phyloP scores from a whole-genome alignment of 2,329 filamentous ascomycete genomes.

The Cladophialophora carrionii region DNA sequence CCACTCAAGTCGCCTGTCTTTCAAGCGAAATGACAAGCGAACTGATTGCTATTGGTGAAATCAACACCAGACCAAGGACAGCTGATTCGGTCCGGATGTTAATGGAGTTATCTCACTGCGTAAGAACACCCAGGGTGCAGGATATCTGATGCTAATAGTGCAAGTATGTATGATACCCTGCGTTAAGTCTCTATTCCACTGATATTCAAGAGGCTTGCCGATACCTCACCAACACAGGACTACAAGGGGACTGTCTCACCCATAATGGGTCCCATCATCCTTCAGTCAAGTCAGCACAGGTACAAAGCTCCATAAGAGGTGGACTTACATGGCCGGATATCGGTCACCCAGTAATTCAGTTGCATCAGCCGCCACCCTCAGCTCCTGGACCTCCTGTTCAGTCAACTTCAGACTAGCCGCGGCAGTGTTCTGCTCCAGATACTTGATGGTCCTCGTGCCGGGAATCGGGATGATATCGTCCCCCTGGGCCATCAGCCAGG shows the following conservation, averaged over 20 bases:
- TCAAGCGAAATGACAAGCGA: no score
- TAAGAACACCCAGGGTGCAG: background rate
- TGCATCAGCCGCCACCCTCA: background rate
- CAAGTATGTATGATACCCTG: background rate
- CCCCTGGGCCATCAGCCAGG: conserved; percentile 53
- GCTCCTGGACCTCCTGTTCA: conserved; percentile 1
- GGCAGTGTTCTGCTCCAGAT: conserved; percentile 51
- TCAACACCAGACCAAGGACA: background rate
- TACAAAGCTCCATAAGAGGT: background rate
- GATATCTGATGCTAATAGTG: background rate
- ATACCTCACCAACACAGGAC: background rate
- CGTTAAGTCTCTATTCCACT: background rate
- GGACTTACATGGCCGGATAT: conserved; percentile 4
- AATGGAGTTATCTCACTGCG: background rate
- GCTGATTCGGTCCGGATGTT: background rate
- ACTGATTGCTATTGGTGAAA: no score
- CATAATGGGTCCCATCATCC: conserved; percentile 8
- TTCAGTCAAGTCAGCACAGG: background rate
- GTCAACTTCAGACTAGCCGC: conserved; percentile 4
- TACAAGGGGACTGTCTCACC: conserved; percentile 6
- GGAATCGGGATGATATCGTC: conserved; percentile 64
- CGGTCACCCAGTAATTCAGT: background rate
- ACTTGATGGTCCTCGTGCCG: conserved; percentile 55
- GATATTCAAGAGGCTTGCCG: background rate
- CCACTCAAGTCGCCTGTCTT: no score